These are phyloP conservation scores for Teratosphaeria pseudoeucalypti DNA, from an alignment of 2,329 filamentous ascomycete genomes.

Conservation along the genomic window DNA sequence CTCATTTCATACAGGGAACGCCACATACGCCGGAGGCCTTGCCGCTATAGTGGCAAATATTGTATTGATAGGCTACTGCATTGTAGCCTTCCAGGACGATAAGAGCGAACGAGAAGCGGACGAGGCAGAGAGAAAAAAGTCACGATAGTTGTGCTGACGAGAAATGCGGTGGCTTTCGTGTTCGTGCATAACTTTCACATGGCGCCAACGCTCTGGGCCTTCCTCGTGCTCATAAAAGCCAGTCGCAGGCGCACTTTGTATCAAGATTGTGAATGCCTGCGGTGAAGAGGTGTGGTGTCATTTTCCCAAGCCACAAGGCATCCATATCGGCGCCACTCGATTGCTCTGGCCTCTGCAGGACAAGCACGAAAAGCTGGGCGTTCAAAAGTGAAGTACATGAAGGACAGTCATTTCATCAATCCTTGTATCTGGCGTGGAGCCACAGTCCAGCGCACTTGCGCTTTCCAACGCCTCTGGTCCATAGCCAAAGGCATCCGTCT, in stretches of 20 bases:
- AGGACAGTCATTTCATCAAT: neutral
- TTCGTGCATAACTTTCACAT: neutral
- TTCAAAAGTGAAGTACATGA: neutral
- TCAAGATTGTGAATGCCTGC: no score
- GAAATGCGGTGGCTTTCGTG: neutral
- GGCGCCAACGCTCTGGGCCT: neutral
- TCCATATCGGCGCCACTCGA: neutral
- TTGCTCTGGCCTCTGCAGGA: neutral
- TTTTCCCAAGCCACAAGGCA: neutral
- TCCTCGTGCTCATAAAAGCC: no score
- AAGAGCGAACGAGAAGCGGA: conserved; percentile 40
- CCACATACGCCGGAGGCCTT: conserved; percentile 73
- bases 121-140: conserved; percentile 32
- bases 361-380: neutral
- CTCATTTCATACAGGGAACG: conserved; percentile 53
- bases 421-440: neutral
- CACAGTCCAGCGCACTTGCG: neutral
- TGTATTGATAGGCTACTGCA: conserved; percentile 78
- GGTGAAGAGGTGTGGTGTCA: neutral
- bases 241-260: no score
- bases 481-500: neutral
- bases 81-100: conserved; percentile 88
- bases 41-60: conserved; percentile 87
- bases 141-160: conserved; percentile 3
- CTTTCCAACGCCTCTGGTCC: neutral